Conservation (phyloP, 805 yeast genomes). For the Kuraishia borneana region DNA sequence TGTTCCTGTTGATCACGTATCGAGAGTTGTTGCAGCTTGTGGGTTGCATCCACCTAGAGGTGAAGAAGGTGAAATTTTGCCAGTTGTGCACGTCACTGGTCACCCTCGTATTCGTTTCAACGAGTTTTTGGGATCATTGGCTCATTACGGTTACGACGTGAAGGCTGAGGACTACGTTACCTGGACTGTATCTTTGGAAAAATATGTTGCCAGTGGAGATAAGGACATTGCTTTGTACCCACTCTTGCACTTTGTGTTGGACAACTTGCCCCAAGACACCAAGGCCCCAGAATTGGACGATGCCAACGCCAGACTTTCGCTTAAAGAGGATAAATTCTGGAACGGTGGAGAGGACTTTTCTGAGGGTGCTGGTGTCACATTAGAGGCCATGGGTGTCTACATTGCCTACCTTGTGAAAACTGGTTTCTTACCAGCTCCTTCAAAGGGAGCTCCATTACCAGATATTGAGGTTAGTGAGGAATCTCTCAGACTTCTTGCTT, state of each 20-base stretch:
- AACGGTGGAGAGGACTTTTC: conserved; percentile 46
- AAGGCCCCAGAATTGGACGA: conserved; percentile 96
- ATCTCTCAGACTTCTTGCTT: conserved; percentile 41
- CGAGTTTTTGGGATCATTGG: conserved; percentile 57
- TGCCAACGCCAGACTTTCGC: conserved; percentile 60
- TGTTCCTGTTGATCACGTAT: conserved; percentile 98
- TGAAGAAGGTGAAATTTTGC: conserved; percentile 19
- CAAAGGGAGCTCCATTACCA: conserved; percentile 41
- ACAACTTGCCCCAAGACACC: conserved; percentile 80
- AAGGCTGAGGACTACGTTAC: conserved; percentile 51
- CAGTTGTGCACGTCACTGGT: conserved; percentile 94
- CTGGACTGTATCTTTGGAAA: conserved; percentile 75
- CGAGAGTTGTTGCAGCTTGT: conserved; percentile 76
- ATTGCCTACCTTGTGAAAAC: conserved; percentile 68
- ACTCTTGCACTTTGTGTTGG: conserved; percentile 85
- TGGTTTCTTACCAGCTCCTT: conserved; percentile 69
- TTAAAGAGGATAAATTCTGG: conserved; percentile 48
- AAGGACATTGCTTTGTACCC: conserved; percentile 88
- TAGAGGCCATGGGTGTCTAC: conserved; percentile 58
- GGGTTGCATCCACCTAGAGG: conserved; percentile 64
- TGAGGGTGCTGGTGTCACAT: conserved; percentile 66
- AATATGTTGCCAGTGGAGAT: conserved; percentile 60
- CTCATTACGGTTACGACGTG: conserved; percentile 63
- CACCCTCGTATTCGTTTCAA: conserved; percentile 86
- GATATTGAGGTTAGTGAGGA: conserved; percentile 40